Evolutionary conservation across 129 eudicot species (phyloP).

Genomic region (Scalesia atractyloides): DNA sequence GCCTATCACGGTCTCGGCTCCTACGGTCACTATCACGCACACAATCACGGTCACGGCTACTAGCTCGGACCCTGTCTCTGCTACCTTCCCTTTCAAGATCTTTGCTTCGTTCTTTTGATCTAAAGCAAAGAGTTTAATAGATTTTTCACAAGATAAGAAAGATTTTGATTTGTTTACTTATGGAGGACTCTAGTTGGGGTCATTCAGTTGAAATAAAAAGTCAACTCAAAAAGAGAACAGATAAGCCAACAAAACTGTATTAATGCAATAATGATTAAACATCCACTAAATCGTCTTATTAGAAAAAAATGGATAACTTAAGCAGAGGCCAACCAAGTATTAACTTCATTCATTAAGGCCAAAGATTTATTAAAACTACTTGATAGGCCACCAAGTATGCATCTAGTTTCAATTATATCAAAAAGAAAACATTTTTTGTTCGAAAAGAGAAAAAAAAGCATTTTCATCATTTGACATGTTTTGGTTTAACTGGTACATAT

Average conservation of each 20-base stretch:
- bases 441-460: too few species aligned
- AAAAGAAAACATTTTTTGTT: too few species aligned
- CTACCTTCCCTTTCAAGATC: conserved; percentile 73
- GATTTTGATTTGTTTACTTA: background rate
- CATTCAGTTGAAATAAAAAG: background rate
- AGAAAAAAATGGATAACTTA: too few species aligned
- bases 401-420: too few species aligned
- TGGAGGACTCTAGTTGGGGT: too few species aligned
- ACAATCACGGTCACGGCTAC: conserved; percentile 54
- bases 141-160: background rate
- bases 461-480: too few species aligned
- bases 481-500: too few species aligned
- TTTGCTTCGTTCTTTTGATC: conserved; percentile 76
- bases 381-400: too few species aligned
- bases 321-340: too few species aligned
- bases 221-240: background rate
- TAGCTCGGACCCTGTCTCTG: conserved; percentile 63
- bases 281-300: too few species aligned
- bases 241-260: background rate
- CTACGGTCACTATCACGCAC: conserved; percentile 63
- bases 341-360: too few species aligned
- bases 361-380: too few species aligned
- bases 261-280: background rate
- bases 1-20: conserved; percentile 84
- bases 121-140: conserved; percentile 21